Evolutionary conservation across 345 rosid species (phyloP), one percentile per base, ranked within the genome.

Genomic region (Psidium friedrichsthalianum): DNA sequence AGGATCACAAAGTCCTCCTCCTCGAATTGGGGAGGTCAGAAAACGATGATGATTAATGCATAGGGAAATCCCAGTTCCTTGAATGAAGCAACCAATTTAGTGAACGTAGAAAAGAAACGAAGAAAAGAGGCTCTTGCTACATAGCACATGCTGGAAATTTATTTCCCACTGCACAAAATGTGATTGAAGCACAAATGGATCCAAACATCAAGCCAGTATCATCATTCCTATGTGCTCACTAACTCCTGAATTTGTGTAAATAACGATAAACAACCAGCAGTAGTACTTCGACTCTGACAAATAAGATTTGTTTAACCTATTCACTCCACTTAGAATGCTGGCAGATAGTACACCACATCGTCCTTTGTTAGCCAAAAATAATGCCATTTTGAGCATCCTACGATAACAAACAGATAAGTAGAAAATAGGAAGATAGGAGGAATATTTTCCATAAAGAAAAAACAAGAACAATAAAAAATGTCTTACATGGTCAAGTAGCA

Each of bases 401-500:
- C 24, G 9, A 69, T 36, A 69, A 69, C 47, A 18, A 69, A 32
- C 5, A 47, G 47, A 69, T 18, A 69, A 69, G 47, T 69, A 69
- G 78, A 18, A 69, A 69, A 52, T 24, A 54, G 61, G 20, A 42
- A 64, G 53, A 16, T 54, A 27, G 40, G 61, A 51, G 81, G 40
- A n/a, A 8, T 25, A 58, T 29, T 42, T 20, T 83, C 47, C 42
- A 56, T 3, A 29, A 11, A 76, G n/a, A 47, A 56, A 47, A 56
- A 61, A 83, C 13, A 18, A 22, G 11, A 55, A 47, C 36, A 25
- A 51, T 82, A 61, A 61, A 61, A 61, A 52, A 51, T 24, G 80
- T 84, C 96, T 90, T 91, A 97, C 99, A 85, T 95, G 99, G 88
- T 97, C 99, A 69, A 97, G 86, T 83, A 95, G 89, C 86, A 95